Conservation (phyloP, 768 basidiomycete genomes). For the Boletus speciosus region DNA sequence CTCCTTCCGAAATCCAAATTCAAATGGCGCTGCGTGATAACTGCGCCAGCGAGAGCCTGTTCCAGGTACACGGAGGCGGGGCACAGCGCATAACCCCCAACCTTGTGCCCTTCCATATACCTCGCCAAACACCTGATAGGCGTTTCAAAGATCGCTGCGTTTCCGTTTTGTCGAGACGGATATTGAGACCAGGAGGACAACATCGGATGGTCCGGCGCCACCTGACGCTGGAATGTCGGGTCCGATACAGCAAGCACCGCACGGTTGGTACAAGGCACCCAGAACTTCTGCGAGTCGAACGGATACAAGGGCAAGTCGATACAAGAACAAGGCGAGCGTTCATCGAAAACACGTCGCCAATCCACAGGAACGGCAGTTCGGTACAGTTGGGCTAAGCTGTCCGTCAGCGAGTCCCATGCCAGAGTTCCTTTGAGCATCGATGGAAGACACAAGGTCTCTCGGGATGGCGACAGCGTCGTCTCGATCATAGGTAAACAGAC, state of each 20-base stretch:
- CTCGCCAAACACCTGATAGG: conserved; percentile 42
- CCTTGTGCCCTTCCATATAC: conserved; percentile 55
- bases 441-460: conserved; percentile 39
- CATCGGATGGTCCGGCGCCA: conserved; percentile 32
- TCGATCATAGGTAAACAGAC: conserved; percentile 56
- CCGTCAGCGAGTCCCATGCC: conserved; percentile 43
- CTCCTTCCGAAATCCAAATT: conserved; percentile 31
- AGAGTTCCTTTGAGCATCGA: conserved; percentile 48
- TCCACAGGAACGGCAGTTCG: conserved; percentile 36
- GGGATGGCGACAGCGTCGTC: conserved; percentile 24
- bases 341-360: conserved; percentile 55
- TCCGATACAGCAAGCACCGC: not conserved
- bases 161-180: conserved; percentile 33
- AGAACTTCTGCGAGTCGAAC: conserved; percentile 53
- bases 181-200: conserved; percentile 41
- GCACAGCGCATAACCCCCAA: conserved; percentile 53
- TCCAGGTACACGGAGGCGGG: conserved; percentile 68
- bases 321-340: conserved; percentile 40
- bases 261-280: conserved; percentile 46
- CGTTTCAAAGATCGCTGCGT: conserved; percentile 51
- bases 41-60: conserved; percentile 46
- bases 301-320: conserved; percentile 63
- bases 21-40: conserved; percentile 35
- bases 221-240: not conserved
- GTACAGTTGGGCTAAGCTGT: conserved; percentile 50